These are phyloP conservation scores for Fomitopsis serialis DNA, from an alignment of 768 basidiomycete genomes.

Conservation along the genomic window DNA sequence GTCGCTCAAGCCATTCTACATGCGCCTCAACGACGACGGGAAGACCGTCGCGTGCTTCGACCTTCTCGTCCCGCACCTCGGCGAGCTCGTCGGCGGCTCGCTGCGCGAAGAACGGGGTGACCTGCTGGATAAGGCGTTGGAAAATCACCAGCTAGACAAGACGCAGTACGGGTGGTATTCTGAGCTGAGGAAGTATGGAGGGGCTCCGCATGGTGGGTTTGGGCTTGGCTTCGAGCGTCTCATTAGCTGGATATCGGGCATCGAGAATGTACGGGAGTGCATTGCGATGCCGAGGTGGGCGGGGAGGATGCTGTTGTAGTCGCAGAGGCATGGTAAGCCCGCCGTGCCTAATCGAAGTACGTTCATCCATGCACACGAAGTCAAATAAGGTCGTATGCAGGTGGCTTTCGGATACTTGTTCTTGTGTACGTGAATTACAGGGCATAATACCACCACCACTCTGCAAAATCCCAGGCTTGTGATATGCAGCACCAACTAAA, in stretches of 20 bases:
- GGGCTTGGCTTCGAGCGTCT: conserved; percentile 94
- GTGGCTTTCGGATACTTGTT: no score
- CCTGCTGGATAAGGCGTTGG: conserved; percentile 47
- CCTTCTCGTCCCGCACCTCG: conserved; percentile 79
- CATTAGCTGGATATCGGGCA: conserved; percentile 79
- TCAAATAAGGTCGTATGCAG: no score
- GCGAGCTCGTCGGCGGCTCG: conserved; percentile 91
- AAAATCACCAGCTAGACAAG: conserved; percentile 36
- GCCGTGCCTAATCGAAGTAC: no score
- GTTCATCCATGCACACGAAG: no score
- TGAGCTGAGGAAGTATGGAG: conserved; percentile 79
- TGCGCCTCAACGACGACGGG: conserved; percentile 60
- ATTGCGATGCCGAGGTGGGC: conserved; percentile 90
- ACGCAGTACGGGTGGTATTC: conserved; percentile 64
- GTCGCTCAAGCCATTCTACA: conserved; percentile 90
- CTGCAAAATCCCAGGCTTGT: no score
- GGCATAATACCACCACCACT: no score
- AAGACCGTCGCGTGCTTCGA: conserved; percentile 92
- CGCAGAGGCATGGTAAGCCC: no score
- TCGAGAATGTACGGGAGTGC: conserved; percentile 90
- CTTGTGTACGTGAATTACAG: no score
- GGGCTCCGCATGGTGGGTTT: conserved; percentile 91
- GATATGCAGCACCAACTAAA: no score
- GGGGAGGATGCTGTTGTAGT: conserved; percentile 66
- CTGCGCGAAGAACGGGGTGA: conserved; percentile 73